Conservation (phyloP, 306 rosid species). For the Arachis stenosperma region DNA sequence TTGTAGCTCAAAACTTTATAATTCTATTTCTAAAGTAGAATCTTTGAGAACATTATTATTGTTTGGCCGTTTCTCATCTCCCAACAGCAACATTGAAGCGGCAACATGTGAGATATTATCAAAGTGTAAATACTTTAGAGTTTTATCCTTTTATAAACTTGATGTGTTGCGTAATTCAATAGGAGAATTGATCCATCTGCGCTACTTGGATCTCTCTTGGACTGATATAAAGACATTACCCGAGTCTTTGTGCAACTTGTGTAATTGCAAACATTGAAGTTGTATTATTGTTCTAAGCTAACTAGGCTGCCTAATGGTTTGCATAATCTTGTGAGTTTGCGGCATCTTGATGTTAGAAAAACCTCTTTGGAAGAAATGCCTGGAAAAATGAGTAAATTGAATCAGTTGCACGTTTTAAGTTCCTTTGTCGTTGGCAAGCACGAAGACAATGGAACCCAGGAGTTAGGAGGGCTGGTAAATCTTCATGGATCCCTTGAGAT, state of each 20-base stretch:
- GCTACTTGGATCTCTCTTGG: background rate
- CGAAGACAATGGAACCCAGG: background rate
- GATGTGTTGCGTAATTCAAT: background rate
- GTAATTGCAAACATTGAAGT: conserved; percentile 2
- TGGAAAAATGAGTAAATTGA: background rate
- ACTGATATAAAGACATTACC: background rate
- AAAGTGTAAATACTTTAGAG: background rate
- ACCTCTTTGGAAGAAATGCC: conserved; percentile 2
- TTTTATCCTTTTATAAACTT: background rate
- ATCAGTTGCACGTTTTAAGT: background rate
- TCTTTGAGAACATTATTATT: too few relatives aligned
- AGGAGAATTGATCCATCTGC: too few relatives aligned
- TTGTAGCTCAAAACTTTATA: too few relatives aligned
- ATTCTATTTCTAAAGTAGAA: too few relatives aligned
- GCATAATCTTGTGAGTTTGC: conserved; percentile 18
- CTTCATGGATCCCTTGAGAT: background rate
- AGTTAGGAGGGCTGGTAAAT: conserved; percentile 2
- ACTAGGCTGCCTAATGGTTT: background rate
- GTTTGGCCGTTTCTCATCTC: too few relatives aligned
- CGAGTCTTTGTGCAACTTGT: background rate
- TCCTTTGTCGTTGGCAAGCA: background rate
- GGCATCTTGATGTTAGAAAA: background rate
- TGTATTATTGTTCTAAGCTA: fast-evolving
- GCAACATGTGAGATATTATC: too few relatives aligned
- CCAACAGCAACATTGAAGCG: too few relatives aligned